Evolutionary conservation across 1,284 basidiomycete genomes (phyloP).

Genomic region (Cryptococcus maquisensis): DNA sequence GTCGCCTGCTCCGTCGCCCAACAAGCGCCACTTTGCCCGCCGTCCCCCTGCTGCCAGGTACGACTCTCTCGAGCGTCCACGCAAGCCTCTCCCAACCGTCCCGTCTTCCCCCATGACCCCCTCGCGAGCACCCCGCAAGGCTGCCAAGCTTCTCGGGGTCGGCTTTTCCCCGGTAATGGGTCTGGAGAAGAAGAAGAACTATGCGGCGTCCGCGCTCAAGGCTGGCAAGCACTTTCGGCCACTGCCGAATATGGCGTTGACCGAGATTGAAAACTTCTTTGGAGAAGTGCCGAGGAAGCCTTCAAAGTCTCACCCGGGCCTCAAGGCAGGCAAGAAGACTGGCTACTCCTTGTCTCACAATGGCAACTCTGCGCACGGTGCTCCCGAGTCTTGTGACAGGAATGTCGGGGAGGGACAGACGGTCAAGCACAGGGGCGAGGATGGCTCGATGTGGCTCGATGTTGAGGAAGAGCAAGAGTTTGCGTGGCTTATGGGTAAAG

Average conservation of each 20-base stretch:
- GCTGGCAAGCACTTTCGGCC: slow-evolving; percentile 26
- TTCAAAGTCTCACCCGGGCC: background rate
- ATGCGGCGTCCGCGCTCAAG: slow-evolving; percentile 4
- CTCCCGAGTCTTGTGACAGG: background rate
- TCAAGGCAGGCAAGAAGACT: background rate
- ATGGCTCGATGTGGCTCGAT: slow-evolving; percentile 38
- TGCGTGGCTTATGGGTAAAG: slow-evolving; percentile 35
- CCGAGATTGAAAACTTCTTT: slow-evolving; percentile 40
- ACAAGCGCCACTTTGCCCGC: slow-evolving; percentile 5
- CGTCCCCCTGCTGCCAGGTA: background rate
- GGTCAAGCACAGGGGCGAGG: slow-evolving; percentile 18
- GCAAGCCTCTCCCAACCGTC: slow-evolving; percentile 1
- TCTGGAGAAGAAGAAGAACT: background rate
- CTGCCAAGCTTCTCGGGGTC: slow-evolving; percentile 29
- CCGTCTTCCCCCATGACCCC: slow-evolving; percentile 26
- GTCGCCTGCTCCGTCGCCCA: slow-evolving; percentile 16
- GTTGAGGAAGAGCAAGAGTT: slow-evolving; percentile 42
- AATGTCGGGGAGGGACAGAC: slow-evolving; percentile 20
- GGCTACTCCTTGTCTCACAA: background rate
- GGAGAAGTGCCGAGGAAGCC: slow-evolving; percentile 23
- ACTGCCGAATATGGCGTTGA: slow-evolving; percentile 25
- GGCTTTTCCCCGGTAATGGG: background rate
- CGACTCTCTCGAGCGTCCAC: background rate
- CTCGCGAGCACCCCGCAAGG: slow-evolving; percentile 34
- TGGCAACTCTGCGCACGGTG: background rate